phyloP scores from a whole-genome alignment of 495 filamentous ascomycete genomes.

The Aspergillus cristatus region DNA sequence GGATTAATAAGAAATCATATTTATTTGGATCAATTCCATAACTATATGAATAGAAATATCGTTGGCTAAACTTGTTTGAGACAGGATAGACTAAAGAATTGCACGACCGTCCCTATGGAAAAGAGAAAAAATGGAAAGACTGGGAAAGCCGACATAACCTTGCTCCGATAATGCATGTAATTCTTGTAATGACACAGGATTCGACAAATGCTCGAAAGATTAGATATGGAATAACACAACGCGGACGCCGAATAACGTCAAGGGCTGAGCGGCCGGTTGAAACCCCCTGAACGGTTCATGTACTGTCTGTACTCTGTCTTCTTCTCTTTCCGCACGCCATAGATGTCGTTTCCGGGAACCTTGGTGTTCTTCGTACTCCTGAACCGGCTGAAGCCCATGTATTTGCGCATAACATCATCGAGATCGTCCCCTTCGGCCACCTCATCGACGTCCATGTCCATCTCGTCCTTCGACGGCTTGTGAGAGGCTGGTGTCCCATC shows the following conservation, averaged over 20 bases:
- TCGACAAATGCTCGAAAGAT: constrained; percentile 1
- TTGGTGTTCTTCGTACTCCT: constrained; percentile 85
- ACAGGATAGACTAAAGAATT: neutral
- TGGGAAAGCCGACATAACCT: constrained; percentile 4
- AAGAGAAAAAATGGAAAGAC: neutral
- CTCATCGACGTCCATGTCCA: constrained; percentile 35
- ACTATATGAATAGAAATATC: too few species aligned
- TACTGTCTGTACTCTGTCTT: constrained; percentile 95
- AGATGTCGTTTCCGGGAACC: constrained; percentile 80
- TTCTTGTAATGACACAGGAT: neutral
- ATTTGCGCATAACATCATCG: constrained; percentile 63
- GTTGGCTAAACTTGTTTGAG: neutral
- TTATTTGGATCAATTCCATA: too few species aligned
- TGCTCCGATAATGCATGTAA: constrained; percentile 18
- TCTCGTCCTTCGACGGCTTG: constrained; percentile 24
- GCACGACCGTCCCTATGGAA: neutral
- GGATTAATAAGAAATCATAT: neutral
- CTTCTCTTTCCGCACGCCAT: constrained; percentile 84
- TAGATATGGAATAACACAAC: constrained; percentile 2
- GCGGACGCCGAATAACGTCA: constrained; percentile 8
- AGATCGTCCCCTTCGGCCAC: constrained; percentile 58
- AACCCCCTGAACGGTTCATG: constrained; percentile 96
- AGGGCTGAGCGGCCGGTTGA: constrained; percentile 84
- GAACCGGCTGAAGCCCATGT: constrained; percentile 86
- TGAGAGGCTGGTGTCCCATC: constrained; percentile 15